Base-by-base conservation (phyloP, 2,329 filamentous ascomycete genomes). In the Penicillium expansum region DNA sequence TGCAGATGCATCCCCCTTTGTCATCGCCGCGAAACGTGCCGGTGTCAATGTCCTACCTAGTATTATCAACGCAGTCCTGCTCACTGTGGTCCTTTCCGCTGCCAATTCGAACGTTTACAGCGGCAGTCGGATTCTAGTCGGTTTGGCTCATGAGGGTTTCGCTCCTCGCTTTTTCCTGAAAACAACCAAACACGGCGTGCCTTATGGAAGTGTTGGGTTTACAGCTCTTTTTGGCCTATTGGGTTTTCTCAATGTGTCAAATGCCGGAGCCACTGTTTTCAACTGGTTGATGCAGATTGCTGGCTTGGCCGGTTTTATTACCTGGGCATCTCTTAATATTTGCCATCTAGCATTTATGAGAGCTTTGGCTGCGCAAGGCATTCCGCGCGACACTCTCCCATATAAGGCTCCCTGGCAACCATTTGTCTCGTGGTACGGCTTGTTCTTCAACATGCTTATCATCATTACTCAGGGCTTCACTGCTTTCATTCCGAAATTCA, bases 71-170 rank as follows among this genome's bases (percentile, higher is more conserved):
- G 53, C 53, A 11, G 53, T 56, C 0, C 18, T 56, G 1, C 48
- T 56, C 6, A 56, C 53, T 1, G 53, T 56, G 4, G 53, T 56
- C 3, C 32, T 56, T 14, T 56, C 53, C 10, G 53, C 53, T 20
- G 53, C 53, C 24, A 56, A 56, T 35, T 56, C 53, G 1, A 56
- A 56, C 41, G 53, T 56, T 3, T 56, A 56, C 33, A 56, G 53
- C 27, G 48, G 53, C 11, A 56, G 53, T 32, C 53, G 53, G 1
- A 56, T 56, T 13, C 48, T 56, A 20, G 48, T 56, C 2, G 53
- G 53, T 10, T 30, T 56, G 13, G 53, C 53, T 5, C 48, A 56
- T 4, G 53, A 56, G 22, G 39, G 53, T 2, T 56, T 56, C 18
- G 53, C 53, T 11, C 53, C 53, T 20, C 53, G 20, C 4, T 33